These are phyloP conservation scores for Candida khao-thaluensis DNA, from an alignment of 805 yeast species.

Conservation along the genomic window DNA sequence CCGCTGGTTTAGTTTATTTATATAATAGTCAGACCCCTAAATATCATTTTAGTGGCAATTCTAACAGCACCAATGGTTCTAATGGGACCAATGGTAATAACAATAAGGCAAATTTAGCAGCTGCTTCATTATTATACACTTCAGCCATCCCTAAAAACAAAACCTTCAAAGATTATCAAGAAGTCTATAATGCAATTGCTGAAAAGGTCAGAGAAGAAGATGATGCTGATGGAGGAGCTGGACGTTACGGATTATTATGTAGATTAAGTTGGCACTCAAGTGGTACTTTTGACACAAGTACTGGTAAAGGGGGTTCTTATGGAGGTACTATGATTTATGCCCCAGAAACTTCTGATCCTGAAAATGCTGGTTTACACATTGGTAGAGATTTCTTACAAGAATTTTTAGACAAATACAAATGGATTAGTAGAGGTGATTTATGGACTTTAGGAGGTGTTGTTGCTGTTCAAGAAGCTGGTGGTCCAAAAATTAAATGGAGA, in stretches of 20 bases:
- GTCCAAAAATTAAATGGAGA: conserved; percentile 78
- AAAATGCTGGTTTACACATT: conserved; percentile 62
- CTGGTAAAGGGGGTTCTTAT: conserved; percentile 35
- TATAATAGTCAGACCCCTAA: background rate
- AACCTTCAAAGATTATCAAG: conserved; percentile 55
- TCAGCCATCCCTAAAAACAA: conserved; percentile 38
- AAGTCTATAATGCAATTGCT: conserved; percentile 74
- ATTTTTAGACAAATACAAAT: conserved; percentile 55
- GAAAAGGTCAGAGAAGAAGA: conserved; percentile 48
- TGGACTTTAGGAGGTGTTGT: conserved; percentile 78
- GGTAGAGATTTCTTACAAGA: conserved; percentile 59
- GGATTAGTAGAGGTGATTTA: conserved; percentile 78
- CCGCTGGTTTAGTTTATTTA: conserved; percentile 1
- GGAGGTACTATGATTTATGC: conserved; percentile 38
- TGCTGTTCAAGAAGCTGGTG: conserved; percentile 76
- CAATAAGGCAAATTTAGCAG: too few relatives aligned
- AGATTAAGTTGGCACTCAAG: conserved; percentile 42
- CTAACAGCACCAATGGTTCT: background rate
- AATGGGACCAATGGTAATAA: background rate
- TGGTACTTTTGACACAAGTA: conserved; percentile 30
- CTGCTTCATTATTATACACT: conserved; percentile 26
- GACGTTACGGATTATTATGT: conserved; percentile 35
- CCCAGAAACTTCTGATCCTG: conserved; percentile 33
- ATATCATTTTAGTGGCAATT: background rate
- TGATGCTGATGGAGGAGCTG: conserved; percentile 37